Evolutionary conservation across 2,329 filamentous ascomycete species (phyloP), one percentile per base, ranked within the genome.

Genomic region (Sarocladiaceae sp.): DNA sequence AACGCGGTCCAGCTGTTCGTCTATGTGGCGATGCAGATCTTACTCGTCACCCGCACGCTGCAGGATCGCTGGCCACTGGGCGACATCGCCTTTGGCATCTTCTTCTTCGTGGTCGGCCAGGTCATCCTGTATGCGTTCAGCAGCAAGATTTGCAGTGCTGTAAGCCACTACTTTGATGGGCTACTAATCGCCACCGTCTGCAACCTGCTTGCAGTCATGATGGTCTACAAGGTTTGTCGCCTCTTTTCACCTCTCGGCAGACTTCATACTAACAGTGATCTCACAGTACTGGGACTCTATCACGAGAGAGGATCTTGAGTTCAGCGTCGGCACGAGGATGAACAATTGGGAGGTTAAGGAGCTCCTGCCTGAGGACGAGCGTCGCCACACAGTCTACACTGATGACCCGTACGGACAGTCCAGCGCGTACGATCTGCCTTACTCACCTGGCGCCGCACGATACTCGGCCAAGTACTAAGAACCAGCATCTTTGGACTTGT

Each of bases 321-420:
- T 98, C 67, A 95, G 89, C 3, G 93, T 98, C 41, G 91, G 91
- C 52, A 88, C 88, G 47, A 88, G 91, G 63, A 85, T 88, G 67
- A 94, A 95, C 69, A 96, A 93, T 64, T 98, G 93, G 93, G 93
- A 98, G 61, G 85, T 97, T 60, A 97, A 97, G 70, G 91, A 97
- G 50, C 74, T 88, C 10, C 73, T 93, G 15, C 79, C 83, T 34
- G 87, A 93, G 52, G 88, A 93, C 46, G 86, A 91, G 47, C 82
- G 85, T 48, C 78, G 85, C 47, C 72, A 72, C 18, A 89, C 86
- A 2, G 66, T 85, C 35, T 93, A 90, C 63, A 70, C 75, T 35
- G 84, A 88, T 46, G 80, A 83, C 51, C 76, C 77, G 2, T 80
- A 80, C 50, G 73, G 70, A 42, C 79, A 80, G 31, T 68, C 75